Evolutionary conservation across 352 stramenopile species (phyloP), one percentile per base, ranked within the genome.

Genomic region (Globisporangium canariense): DNA sequence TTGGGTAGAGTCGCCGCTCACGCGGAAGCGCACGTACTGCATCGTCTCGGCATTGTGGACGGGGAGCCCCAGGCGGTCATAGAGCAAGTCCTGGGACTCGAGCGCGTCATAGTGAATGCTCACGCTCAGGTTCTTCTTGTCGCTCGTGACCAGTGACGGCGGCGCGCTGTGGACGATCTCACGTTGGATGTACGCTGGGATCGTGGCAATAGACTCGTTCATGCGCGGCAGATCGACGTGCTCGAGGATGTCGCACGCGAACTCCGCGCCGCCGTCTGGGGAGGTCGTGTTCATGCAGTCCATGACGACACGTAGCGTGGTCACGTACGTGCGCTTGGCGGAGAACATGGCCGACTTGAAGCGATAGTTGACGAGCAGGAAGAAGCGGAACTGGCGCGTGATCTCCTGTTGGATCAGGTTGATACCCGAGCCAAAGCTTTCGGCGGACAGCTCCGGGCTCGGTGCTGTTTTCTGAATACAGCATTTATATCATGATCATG

Each of bases 271-370:
- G 32, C 59, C 66, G 2, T 54, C 45, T 14, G 41, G 30, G 16
- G 67, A 63, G 13, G 71, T 71, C 32, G 57, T 62, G 60, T 88
- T 88, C 47, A 66, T 68, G 63, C 80, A 89, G 65, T 87, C 78
- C 78, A 87, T 84, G 2, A 69, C 79, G n/a, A 89, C 60, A 6
- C 68, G 70, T 43, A 87, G 58, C 22, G 81, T 73, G 1, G 79
- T 86, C 51, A 87, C 76, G 60, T 89, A 86, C 10, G 80, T 76
- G 0, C 80, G 67, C 55, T 80, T 81, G 20, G 61, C 40, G n/a
- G 78, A 69, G 36, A 81, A 65, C 80, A 89, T 89, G 3, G 68
- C 70, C 30, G 72, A 81, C 60, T 84, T 65, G 64, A 89, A 89
- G 41, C 74, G 62, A 54, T 89, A 89, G 65, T 80, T 76, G 51